Percentiles rank a stretch among this genome's conserved stretches.
These are phyloP conservation scores for Neostapfia colusana DNA, from an alignment of 176 grass and related monocot species.

Conservation along the genomic window DNA sequence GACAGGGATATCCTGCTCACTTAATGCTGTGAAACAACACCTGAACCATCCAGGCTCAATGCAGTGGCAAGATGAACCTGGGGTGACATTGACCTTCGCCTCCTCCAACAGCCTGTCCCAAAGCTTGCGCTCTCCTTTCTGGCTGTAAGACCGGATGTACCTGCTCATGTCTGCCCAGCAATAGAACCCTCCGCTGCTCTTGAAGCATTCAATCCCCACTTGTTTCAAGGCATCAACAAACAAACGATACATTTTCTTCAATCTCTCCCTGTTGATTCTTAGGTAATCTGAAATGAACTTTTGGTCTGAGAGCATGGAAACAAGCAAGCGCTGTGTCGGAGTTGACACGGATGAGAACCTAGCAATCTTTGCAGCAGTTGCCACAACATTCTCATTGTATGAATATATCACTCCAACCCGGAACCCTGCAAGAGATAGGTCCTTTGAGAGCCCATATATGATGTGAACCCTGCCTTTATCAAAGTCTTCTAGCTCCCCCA, in stretches of 20 bases:
- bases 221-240: slow-evolving; percentile 66
- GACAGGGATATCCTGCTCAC: slow-evolving; percentile 74
- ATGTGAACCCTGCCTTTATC: slow-evolving; percentile 92
- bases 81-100: slow-evolving; percentile 82
- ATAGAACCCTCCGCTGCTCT: slow-evolving; percentile 89
- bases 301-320: slow-evolving; percentile 80
- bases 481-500: slow-evolving; percentile 60
- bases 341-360: slow-evolving; percentile 86
- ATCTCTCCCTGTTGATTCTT: slow-evolving; percentile 55
- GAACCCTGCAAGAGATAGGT: slow-evolving; percentile 75
- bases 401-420: slow-evolving; percentile 85
- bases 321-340: slow-evolving; percentile 63
- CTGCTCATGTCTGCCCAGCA: slow-evolving; percentile 96
- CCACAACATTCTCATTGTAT: slow-evolving; percentile 67
- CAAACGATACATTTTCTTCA: slow-evolving; percentile 52
- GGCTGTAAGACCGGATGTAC: slow-evolving; percentile 76
- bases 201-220: slow-evolving; percentile 75
- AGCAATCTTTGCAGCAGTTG: slow-evolving; percentile 75
- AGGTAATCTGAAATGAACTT: slow-evolving; percentile 76
- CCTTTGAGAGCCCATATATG: slow-evolving; percentile 86
- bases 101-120: slow-evolving; percentile 77
- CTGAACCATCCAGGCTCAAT: slow-evolving; percentile 98
- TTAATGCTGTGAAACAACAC: slow-evolving; percentile 80
- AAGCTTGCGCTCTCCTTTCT: slow-evolving; percentile 84
- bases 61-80: slow-evolving; percentile 93